phyloP scores from a whole-genome alignment of 2,329 filamentous ascomycete species.

The Cladosporium oxysporum region DNA sequence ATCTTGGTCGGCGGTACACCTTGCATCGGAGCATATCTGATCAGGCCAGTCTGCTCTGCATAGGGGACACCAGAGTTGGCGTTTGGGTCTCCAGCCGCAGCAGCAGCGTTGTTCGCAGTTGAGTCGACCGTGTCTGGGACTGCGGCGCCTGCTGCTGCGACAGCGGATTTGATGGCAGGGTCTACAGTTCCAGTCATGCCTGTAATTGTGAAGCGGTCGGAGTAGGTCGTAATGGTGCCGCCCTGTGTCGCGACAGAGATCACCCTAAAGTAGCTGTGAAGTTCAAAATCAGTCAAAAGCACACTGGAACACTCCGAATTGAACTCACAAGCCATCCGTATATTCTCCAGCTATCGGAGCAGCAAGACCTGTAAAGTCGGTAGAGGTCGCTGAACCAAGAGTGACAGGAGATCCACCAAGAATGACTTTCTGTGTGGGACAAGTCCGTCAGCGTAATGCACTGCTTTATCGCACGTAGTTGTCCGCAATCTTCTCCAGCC shows the following conservation, averaged over 20 bases:
- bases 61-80: constrained; percentile 49
- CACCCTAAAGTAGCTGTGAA: constrained; percentile 59
- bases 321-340: constrained; percentile 58
- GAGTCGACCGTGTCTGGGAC: constrained; percentile 39
- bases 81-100: constrained; percentile 31
- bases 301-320: background rate
- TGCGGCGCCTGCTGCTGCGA: constrained; percentile 42
- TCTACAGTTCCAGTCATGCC: constrained; percentile 65
- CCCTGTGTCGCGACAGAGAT: constrained; percentile 56
- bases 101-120: constrained; percentile 32
- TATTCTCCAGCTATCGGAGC: constrained; percentile 34
- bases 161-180: constrained; percentile 40
- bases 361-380: constrained; percentile 22
- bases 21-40: constrained; percentile 64
- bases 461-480: background rate
- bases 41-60: constrained; percentile 57
- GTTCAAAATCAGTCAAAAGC: background rate
- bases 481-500: background rate
- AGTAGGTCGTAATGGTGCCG: constrained; percentile 60
- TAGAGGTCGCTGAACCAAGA: constrained; percentile 13
- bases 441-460: background rate
- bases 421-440: background rate
- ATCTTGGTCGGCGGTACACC: constrained; percentile 61
- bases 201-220: constrained; percentile 63
- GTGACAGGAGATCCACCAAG: background rate